Evolutionary conservation across 805 yeast species (phyloP).

Genomic region (Starmerella cellae): DNA sequence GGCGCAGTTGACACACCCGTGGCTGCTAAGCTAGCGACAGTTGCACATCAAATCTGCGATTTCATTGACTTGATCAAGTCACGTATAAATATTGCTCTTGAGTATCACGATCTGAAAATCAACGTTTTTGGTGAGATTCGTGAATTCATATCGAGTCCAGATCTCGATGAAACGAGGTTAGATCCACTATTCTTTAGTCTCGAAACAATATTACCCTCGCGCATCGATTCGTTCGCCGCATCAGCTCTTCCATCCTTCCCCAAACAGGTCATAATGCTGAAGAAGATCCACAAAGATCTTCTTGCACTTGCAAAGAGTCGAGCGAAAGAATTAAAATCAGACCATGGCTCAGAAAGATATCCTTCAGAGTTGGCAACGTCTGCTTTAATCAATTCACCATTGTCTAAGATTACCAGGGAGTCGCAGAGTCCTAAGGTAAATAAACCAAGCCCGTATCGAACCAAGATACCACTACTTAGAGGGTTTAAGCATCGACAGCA

Average conservation of each 20-base stretch:
- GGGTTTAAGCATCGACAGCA: conserved; percentile 6
- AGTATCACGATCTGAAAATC: conserved; percentile 9
- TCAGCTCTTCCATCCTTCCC: conserved; percentile 4
- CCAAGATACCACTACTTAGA: conserved; percentile 4
- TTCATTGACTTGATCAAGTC: neutral
- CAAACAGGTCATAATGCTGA: conserved; percentile 1
- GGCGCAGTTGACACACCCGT: conserved; percentile 12
- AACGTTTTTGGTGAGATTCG: conserved; percentile 7
- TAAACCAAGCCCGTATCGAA: conserved; percentile 6
- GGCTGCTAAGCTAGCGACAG: conserved; percentile 7
- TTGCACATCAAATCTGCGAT: conserved; percentile 8
- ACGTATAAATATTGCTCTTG: conserved; percentile 3
- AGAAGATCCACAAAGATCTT: neutral
- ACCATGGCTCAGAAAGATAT: too few species aligned
- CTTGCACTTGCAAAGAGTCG: neutral
- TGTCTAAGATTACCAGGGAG: too few species aligned
- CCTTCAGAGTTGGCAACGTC: too few species aligned
- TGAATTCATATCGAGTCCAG: neutral
- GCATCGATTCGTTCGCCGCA: conserved; percentile 6
- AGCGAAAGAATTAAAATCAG: neutral
- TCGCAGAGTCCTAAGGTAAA: too few species aligned
- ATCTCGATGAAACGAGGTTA: neutral
- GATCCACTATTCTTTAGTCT: conserved; percentile 7
- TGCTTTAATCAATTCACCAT: too few species aligned
- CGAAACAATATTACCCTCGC: conserved; percentile 5